Evolutionary conservation across 352 stramenopile species (phyloP), one percentile per base, ranked within the genome.

Genomic region (Poterioochromonas sp.): DNA sequence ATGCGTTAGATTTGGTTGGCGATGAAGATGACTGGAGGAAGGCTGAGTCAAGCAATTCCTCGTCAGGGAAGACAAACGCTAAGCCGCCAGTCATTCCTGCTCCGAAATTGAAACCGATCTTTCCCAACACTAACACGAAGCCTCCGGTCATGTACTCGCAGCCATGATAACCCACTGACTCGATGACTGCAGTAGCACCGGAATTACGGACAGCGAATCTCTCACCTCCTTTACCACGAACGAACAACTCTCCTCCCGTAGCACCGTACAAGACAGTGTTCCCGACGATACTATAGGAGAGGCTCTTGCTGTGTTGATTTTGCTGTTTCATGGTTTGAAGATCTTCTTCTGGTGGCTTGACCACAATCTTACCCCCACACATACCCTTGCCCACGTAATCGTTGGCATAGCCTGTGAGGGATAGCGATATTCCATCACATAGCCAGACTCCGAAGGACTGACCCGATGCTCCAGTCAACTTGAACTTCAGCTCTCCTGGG

Each of bases 121-220:
- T 87, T 22, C 93, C 93, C 15, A 97, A 84, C 39, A 93, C 87
- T 22, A 97, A 90, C n/a, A 96, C 91, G 58, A 92, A 89, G 78
- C 93, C 93, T 63, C 91, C 91, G 43, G 93, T 97, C 93, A 97
- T 97, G 85, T 97, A 97, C 84, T 97, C 93, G 73, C 91, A 96
- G 68, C 90, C 91, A 82, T 97, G 93, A 82, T 97, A 92, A 69
- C 93, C 92, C 44, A 94, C 89, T 79, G 92, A 92, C 83, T 97
- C 93, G 32, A 95, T 90, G 8, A 97, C 92, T 54, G 91, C 88
- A 79, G 92, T 89, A 18, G 93, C 92, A 69, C 92, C 93, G 58
- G 88, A 95, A 83, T 97, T 97, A 68, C 93, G 90, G 43, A 98
- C 92, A 60, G 88, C 93, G 80, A 98, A 98, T 54, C 93, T 89